phyloP scores from a whole-genome alignment of 208 protist genomes.

The Tetramitus jugosus region DNA sequence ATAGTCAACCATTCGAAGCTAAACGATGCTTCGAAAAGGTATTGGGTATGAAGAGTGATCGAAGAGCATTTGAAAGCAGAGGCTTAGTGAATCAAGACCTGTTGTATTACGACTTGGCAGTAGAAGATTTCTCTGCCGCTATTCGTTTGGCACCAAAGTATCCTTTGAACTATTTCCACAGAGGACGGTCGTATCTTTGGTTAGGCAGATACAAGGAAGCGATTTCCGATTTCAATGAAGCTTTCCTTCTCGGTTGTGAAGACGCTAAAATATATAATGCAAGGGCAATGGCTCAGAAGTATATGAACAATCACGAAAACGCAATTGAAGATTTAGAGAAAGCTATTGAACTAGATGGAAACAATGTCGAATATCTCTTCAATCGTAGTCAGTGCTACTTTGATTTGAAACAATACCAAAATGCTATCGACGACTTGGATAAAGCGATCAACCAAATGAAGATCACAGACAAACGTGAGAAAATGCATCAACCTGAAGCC shows the following conservation, averaged over 20 bases:
- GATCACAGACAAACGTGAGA: neutral
- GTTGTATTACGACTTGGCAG: slow-evolving; percentile 59
- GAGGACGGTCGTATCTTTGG: slow-evolving; percentile 41
- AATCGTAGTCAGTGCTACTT: slow-evolving; percentile 41
- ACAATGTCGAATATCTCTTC: slow-evolving; percentile 44
- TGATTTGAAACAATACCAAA: slow-evolving; percentile 36
- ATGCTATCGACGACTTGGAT: slow-evolving; percentile 29
- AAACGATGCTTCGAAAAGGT: slow-evolving; percentile 47
- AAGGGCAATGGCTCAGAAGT: slow-evolving; percentile 46
- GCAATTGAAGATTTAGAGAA: slow-evolving; percentile 32
- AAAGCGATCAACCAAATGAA: slow-evolving; percentile 22
- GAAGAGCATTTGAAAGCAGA: slow-evolving; percentile 44
- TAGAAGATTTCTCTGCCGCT: slow-evolving; percentile 56
- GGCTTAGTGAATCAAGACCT: slow-evolving; percentile 59
- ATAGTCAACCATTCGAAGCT: slow-evolving; percentile 43
- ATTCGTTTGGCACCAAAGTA: slow-evolving; percentile 42
- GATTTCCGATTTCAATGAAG: slow-evolving; percentile 38
- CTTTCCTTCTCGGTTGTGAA: slow-evolving; percentile 35
- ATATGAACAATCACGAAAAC: slow-evolving; percentile 34
- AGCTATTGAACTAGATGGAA: slow-evolving; percentile 33
- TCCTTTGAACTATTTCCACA: slow-evolving; percentile 46
- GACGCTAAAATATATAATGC: slow-evolving; percentile 46
- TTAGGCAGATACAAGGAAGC: slow-evolving; percentile 46
- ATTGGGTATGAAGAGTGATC: slow-evolving; percentile 43
- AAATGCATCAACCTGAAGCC: slow-evolving; percentile 27